Base-by-base conservation (phyloP, 78 protist genomes). In the Dictyostelium purpureum region DNA sequence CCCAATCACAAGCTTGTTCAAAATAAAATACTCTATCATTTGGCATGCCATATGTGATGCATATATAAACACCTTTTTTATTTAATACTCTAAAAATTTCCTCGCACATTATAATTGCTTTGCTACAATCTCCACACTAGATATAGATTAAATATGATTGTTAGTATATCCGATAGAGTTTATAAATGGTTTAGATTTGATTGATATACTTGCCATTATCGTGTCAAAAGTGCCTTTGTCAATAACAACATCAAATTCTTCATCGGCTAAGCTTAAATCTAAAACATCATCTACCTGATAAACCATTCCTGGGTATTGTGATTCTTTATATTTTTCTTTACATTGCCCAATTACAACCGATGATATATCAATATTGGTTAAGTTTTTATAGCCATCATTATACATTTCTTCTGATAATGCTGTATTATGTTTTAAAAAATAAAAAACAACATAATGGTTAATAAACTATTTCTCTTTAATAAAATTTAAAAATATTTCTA, bases 211-310 rank as follows among this genome's bases (percentile, higher is more conserved):
- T 65, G 65, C 88, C 91, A 83, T 83, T 24, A 83, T 83, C 6
- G 91, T 45, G 43, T 83, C 91, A 14, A 83, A 83, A 10, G 91
- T 83, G 45, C 91, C 91, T 73, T 83, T 83, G 33, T 83, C 91
- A 33, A 83, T 43, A 5, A 83, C 54, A n/a, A 9, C 1, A 28
- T 83, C 81, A 59, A 83, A 83, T 4, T 37, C 7, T 10, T 57
- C 19, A 45, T 83, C 91, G 18, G 57, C 26, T 19, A 59, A 83
- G 4, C 43, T n/a, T 9, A 69, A 73, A 16, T 83, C 67, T 14
- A 83, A 47, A 7, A 35, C 49, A 45, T 73, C 33, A 1, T 2
- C 74, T 57, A 31, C 63, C 28, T 42, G n/a, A 83, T 73, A 83
- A 2, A 21, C 33, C 21, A 83, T 12, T 54, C 75, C 91, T 40